Base-by-base conservation (phyloP, 495 filamentous ascomycete genomes). In the Penicillium mononematosum region DNA sequence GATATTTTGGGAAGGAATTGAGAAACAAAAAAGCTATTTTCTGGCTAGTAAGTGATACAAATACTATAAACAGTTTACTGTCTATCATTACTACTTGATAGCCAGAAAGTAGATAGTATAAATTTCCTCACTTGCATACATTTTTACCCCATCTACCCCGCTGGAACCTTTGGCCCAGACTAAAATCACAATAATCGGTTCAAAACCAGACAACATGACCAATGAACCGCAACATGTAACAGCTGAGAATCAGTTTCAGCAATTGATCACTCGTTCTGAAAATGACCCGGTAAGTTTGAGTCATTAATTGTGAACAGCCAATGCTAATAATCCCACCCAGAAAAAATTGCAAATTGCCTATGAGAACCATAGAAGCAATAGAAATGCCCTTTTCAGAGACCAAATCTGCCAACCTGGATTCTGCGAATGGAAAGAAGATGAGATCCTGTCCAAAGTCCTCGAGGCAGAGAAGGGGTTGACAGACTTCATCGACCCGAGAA, bases 401-500 rank as follows among this genome's bases (percentile, higher is more conserved):
- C 88, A 87, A 55, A 81, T 96, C 44, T 74, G 92, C 4, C 75
- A 85, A 9, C 60, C 77, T 2, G 81, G 84, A n/a, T 96, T 94
- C 56, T 57, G 67, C 0, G 88, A 86, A 47, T 80, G 92, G 70
- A 84, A 79, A 20, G 78, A 91, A 43, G 94, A 98, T 62, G 84
- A 85, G 1, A 85, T 90, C 42, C 77, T 98, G 4, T 70, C 82
- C 12, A 85, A 86, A 50, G 70, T 97, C 29, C 58, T 67, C 7
- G 58, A 55, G 45, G 48, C 69, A 58, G 43, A 54, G 38, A 45
- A 61, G 17, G 42, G 76, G 78, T 55, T 77, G 83, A 56, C 77
- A 2, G 46, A 56, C 14, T 90, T 86, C 66, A 53, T 75, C 17
- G 92, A 97, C 63, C 80, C 83, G 16, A 80, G 92, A 39, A 75